phyloP scores from a whole-genome alignment of 2,329 filamentous ascomycete genomes.

The Penicillium sp. region DNA sequence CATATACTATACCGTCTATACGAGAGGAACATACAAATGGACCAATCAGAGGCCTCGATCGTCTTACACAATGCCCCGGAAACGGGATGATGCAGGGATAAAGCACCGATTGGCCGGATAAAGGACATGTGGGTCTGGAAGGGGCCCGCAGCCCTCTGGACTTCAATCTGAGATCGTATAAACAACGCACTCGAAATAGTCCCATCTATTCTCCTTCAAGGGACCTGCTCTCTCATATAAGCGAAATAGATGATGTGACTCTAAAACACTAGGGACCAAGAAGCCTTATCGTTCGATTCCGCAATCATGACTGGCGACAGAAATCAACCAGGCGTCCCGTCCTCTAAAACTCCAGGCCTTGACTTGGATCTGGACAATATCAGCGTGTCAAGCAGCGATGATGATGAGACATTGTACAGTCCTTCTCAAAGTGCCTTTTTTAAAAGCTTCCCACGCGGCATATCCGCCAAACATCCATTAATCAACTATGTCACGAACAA shows the following conservation, averaged over 20 bases:
- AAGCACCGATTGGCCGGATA: neutral
- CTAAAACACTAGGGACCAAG: neutral
- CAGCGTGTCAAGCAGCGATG: slow-evolving; percentile 21
- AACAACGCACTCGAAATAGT: neutral
- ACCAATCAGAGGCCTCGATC: too few relatives aligned
- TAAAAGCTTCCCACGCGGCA: slow-evolving; percentile 9
- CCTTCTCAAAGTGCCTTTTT: slow-evolving; percentile 8
- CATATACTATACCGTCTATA: too few relatives aligned
- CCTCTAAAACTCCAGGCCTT: neutral
- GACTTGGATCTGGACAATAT: slow-evolving; percentile 23
- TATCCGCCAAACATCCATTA: slow-evolving; percentile 24
- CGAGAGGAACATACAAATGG: too few relatives aligned
- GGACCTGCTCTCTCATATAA: neutral
- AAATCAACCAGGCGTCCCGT: neutral
- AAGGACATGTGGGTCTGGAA: neutral
- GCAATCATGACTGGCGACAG: slow-evolving; percentile 8
- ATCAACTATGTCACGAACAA: slow-evolving; percentile 37
- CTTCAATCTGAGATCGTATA: neutral
- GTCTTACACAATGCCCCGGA: too few relatives aligned
- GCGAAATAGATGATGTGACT: neutral
- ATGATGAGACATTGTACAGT: slow-evolving; percentile 2
- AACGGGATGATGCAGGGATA: neutral
- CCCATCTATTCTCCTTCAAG: neutral
- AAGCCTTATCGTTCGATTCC: neutral
- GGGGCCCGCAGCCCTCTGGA: too few relatives aligned